Conservation (phyloP, 75 land plant species). For the Sequoia sempervirens region DNA sequence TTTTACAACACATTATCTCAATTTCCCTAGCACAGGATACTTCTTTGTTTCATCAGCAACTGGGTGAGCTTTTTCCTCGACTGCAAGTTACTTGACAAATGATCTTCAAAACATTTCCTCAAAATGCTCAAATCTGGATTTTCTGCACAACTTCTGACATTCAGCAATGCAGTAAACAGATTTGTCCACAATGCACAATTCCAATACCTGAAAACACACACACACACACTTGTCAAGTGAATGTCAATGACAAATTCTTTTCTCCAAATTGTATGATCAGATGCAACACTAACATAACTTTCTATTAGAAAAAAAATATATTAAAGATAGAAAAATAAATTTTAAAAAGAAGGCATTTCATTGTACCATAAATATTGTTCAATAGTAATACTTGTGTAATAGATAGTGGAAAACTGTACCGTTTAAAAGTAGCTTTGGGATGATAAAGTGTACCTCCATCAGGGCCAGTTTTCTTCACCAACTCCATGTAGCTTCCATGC, state of each 20-base stretch:
- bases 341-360: background rate
- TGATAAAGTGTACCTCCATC: conserved; percentile 43
- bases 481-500: conserved; percentile 77
- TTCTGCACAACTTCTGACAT: conserved; percentile 34
- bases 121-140: conserved; percentile 37
- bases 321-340: no score
- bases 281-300: background rate
- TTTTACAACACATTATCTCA: background rate
- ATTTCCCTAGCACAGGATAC: conserved; percentile 42
- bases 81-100: conserved; percentile 41
- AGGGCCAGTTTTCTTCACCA: conserved; percentile 41
- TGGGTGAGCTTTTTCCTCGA: conserved; percentile 54
- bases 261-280: background rate
- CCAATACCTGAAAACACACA: conserved; percentile 71
- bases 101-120: conserved; percentile 56
- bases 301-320: background rate
- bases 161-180: conserved; percentile 67
- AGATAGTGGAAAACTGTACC: conserved; percentile 31
- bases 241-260: background rate
- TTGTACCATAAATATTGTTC: background rate
- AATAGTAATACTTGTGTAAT: background rate
- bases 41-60: conserved; percentile 58
- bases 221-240: background rate
- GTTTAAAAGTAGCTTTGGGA: conserved; percentile 72
- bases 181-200: conserved; percentile 67